A percentile compares a stretch with the other conserved stretches of the same genome.
Evolutionary conservation across 345 rosid genomes (phyloP).

Genomic region (Eucalyptus regnans): DNA sequence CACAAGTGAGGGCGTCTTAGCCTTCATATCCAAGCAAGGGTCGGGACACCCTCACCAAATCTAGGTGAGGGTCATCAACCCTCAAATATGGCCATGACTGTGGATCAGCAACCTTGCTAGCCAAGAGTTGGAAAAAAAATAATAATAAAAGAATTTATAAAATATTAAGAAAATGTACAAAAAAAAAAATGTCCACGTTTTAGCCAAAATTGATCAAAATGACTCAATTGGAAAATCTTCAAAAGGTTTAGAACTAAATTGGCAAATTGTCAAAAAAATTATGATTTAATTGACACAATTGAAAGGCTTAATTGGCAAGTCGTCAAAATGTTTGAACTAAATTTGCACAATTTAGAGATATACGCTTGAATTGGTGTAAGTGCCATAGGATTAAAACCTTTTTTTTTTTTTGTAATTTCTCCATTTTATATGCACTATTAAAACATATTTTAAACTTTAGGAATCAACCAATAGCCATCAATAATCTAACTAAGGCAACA

Average conservation of each 20-base stretch:
- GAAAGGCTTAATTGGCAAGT: not conserved
- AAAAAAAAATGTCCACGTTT: not conserved
- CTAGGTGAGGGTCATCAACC: not conserved
- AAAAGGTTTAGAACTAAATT: too few relatives aligned
- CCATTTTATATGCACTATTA: not conserved
- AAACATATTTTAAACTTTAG: not conserved
- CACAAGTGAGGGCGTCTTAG: too few relatives aligned
- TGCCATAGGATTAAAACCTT: not conserved
- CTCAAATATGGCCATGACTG: not conserved
- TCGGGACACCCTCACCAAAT: not conserved
- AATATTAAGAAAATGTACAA: too few relatives aligned
- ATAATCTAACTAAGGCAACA: not conserved
- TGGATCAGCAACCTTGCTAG: fast-evolving
- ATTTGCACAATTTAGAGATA: too few relatives aligned
- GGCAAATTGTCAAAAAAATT: too few relatives aligned
- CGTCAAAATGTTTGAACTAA: too few relatives aligned
- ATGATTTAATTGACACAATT: not conserved
- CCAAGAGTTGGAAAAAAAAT: not conserved
- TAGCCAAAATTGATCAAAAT: not conserved
- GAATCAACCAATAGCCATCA: not conserved
- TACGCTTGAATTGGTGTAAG: not conserved
- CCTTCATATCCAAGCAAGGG: not conserved
- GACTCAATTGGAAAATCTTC: not conserved
- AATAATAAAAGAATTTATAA: too few relatives aligned
- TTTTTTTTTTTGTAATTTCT: too few relatives aligned